These are phyloP conservation scores for Aphanocladium album DNA, from an alignment of 2,329 filamentous ascomycete species.

Conservation along the genomic window DNA sequence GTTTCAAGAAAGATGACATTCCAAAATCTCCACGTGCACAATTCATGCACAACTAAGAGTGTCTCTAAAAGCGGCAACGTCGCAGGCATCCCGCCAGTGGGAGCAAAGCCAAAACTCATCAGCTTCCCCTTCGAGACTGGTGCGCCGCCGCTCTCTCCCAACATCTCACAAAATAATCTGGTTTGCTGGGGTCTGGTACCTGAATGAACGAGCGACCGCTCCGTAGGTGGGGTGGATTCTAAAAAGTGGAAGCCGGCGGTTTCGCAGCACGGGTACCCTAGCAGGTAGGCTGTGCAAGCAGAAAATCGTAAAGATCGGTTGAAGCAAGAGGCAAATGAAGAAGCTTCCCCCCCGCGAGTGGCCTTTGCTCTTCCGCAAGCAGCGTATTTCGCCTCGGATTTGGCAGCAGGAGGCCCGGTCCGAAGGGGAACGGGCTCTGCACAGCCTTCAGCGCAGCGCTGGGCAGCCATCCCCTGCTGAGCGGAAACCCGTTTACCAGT, in stretches of 20 bases:
- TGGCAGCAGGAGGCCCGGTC: background rate
- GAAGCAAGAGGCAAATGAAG: background rate
- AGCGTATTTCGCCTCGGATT: no score
- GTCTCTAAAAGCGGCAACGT: background rate
- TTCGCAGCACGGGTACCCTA: background rate
- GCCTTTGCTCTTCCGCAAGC: no score
- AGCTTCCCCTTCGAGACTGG: conserved; percentile 6
- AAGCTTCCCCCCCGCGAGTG: background rate
- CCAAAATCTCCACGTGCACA: background rate
- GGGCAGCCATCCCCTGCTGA: background rate
- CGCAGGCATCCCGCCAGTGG: background rate
- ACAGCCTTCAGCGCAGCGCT: background rate
- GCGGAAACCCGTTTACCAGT: background rate
- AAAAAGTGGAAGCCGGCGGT: no score
- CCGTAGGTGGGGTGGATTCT: no score
- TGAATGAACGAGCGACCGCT: no score
- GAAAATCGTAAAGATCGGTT: no score
- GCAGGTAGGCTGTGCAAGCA: conserved; percentile 1
- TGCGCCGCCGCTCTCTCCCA: background rate
- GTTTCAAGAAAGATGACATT: no score
- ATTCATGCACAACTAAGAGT: background rate
- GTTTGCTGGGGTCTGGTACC: background rate
- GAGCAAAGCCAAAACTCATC: conserved; percentile 9
- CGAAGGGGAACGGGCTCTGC: background rate
- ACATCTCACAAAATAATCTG: background rate